Evolutionary conservation across 1,284 basidiomycete genomes (phyloP).

Genomic region (Naganishia cerealis): DNA sequence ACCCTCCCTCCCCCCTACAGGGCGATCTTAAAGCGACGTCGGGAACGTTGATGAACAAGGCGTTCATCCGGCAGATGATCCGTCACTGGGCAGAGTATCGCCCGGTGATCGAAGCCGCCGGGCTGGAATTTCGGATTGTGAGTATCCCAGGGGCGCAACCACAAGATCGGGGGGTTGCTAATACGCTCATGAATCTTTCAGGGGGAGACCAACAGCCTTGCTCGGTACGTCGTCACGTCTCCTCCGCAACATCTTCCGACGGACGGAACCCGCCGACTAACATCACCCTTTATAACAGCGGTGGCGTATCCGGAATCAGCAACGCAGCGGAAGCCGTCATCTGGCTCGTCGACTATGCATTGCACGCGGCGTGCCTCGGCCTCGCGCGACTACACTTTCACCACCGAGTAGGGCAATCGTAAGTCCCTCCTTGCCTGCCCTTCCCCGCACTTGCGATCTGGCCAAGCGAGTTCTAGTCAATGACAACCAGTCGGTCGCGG

Average conservation of each 20-base stretch:
- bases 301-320: slow-evolving; percentile 65
- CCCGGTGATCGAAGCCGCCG: slow-evolving; percentile 35
- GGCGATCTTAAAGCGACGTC: neutral
- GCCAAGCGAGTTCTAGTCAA: too few relatives aligned
- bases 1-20: neutral
- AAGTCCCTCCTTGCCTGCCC: slow-evolving; percentile 34
- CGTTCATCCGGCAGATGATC: slow-evolving; percentile 1
- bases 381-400: slow-evolving; percentile 55
- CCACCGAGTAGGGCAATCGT: slow-evolving; percentile 56
- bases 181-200: slow-evolving; percentile 53
- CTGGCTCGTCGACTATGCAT: slow-evolving; percentile 67
- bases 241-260: neutral
- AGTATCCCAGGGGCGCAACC: neutral
- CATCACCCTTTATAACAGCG: neutral
- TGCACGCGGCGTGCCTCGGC: slow-evolving; percentile 57
- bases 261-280: neutral
- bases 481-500: neutral
- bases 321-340: slow-evolving; percentile 69
- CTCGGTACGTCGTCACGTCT: slow-evolving; percentile 47
- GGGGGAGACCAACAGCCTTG: slow-evolving; percentile 37
- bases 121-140: slow-evolving; percentile 57
- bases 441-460: too few relatives aligned
- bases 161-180: neutral
- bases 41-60: neutral
- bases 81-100: neutral